Conservation (phyloP, 129 eudicot species). For the Flaveria trinervia region DNA sequence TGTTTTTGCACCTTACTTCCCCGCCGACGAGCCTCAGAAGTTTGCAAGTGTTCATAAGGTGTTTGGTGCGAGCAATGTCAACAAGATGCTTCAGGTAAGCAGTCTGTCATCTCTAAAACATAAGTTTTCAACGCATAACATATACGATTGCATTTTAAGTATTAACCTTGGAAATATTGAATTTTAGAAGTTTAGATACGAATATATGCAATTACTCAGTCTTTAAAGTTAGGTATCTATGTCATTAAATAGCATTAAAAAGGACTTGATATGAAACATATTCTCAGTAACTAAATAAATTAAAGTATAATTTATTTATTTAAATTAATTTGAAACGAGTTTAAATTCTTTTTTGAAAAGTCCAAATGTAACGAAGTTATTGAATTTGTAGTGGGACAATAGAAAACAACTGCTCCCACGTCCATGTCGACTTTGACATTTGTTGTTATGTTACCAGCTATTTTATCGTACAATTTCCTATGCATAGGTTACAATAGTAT, state of each 20-base stretch:
- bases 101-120: neutral
- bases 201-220: too few species aligned
- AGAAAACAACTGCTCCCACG: slow-evolving; percentile 20
- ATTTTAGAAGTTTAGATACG: too few species aligned
- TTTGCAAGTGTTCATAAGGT: slow-evolving; percentile 90
- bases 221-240: neutral
- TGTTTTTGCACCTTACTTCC: slow-evolving; percentile 79
- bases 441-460: slow-evolving; percentile 11
- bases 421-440: slow-evolving; percentile 30
- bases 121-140: too few species aligned
- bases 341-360: slow-evolving; percentile 17
- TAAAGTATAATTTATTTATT: neutral
- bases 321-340: neutral
- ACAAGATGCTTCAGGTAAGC: slow-evolving; percentile 86
- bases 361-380: slow-evolving; percentile 28
- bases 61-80: slow-evolving; percentile 96
- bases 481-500: neutral
- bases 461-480: neutral
- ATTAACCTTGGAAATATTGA: too few species aligned
- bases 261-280: neutral
- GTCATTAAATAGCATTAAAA: neutral
- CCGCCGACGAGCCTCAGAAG: slow-evolving; percentile 82
- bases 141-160: too few species aligned
- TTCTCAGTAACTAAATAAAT: neutral
- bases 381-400: slow-evolving; percentile 38